Evolutionary conservation across 1,284 basidiomycete species (phyloP), one percentile per base, ranked within the genome.

Genomic region (Trametes sp.): DNA sequence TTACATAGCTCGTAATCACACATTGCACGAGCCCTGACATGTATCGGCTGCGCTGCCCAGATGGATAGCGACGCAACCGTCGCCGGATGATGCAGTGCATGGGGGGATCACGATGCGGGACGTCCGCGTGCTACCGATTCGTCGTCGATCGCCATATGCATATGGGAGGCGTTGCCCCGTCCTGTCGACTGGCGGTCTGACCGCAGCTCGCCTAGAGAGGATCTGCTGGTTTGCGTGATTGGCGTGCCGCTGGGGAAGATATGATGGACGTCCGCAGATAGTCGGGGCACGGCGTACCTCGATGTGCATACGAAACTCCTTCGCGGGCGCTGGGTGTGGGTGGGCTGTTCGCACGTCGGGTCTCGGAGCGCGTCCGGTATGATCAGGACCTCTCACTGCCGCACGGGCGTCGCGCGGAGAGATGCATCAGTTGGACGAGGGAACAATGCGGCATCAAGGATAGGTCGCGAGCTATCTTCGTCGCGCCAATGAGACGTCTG

Each of bases 211-310:
- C 10, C 10, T 26, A 23, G 28, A 21, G 35, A 19, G 51, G 35
- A 53, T 53, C 35, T 53, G 50, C 50, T 52, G 21, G 50, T 9
- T n/a, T 28, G 50, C 33, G 21, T 52, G 50, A 52, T 52, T 52
- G 35, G 50, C 33, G 50, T 52, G 14, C 33, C 35, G 35, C 16
- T 2, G 11, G 10, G 35, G n/a, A n/a, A 24, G 10, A 29, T 33
- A 24, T 52, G 11, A 38, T 38, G 21, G 33, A 52, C 33, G 50
- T 36, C 24, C 33, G 33, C 23, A 52, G 50, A 52, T 52, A 36
- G 23, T 36, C 50, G 50, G 38, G 5, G 23, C 21, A 5, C 5
- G 21, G 33, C 23, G n/a, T n/a, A 51, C 29, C 49, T 51, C 2
- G 31, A 21, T 36, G 35, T 36, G 35, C 35, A 36, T 28, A 48